Base-by-base conservation (phyloP, 208 protist species). In the Spongospora subterranea region DNA sequence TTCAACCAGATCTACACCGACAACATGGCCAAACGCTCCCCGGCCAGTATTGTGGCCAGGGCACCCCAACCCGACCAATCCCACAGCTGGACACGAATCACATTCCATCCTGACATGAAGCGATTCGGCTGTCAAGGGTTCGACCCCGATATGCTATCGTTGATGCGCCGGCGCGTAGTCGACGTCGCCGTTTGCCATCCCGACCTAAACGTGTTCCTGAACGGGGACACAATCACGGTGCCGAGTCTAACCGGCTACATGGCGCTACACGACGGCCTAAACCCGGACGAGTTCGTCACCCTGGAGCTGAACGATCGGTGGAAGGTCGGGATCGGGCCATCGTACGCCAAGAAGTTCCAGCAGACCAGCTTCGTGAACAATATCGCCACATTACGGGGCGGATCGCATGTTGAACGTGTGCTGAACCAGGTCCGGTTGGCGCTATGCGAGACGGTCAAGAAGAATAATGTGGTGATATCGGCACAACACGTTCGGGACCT, bases 281-380 rank as follows among this genome's bases (percentile, higher is more conserved):
- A 95, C 82, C 35, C 71, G 17, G n/a, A 6, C 71, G 71, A 82
- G 40, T 82, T 82, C 71, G n/a, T n/a, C 35, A 17, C n/a, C 35
- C 6, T 93, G 64, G 89, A 92, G 41, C 96, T 98, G 77, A 98
- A 97, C 92, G 96, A 98, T 54, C 94, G 98, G 45, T 99, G 99
- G 92, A 39, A 92, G 71, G 0, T 93, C 20, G 92, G 45, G 13
- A 92, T 98, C 0, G 97, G 95, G 29, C 96, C 98, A 89, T 96
- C 17, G 6, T 39, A 96, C n/a, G 95, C 95, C 46, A 71, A 82
- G 35, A 60, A 95, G 32, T 99, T 98, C 90, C 95, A 98, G 92
- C 98, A 99, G 94, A 96, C 99, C 13, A 98, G 96, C 92, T 99
- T 99, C 93, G 99, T 99, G n/a, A 99, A 99, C 93, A 96, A 94